Evolutionary conservation across 1,284 basidiomycete genomes (phyloP).

Genomic region (Peniophora sp.): DNA sequence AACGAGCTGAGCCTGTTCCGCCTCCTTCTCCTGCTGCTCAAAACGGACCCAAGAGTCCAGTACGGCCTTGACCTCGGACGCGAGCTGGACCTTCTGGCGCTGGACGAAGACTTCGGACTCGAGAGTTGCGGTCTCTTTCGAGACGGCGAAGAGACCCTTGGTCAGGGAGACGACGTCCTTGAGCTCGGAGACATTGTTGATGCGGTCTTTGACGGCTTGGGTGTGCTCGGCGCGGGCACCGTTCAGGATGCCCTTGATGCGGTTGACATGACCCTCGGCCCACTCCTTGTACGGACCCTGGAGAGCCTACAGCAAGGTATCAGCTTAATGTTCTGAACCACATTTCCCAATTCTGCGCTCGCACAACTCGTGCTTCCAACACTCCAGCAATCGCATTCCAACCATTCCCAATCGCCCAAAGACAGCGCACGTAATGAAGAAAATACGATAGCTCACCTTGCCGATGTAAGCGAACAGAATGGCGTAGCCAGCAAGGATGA

Average conservation of each 20-base stretch:
- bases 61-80: conserved; percentile 88
- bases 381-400: not conserved
- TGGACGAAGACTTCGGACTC: conserved; percentile 91
- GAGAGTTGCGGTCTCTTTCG: conserved; percentile 93
- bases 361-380: not conserved
- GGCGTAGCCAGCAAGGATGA: conserved; percentile 77
- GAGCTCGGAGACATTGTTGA: conserved; percentile 84
- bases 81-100: conserved; percentile 82
- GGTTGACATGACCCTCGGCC: conserved; percentile 83
- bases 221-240: conserved; percentile 86
- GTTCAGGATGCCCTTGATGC: conserved; percentile 80
- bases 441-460: conserved; percentile 43
- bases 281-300: conserved; percentile 89
- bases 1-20: conserved; percentile 88
- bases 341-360: too few species aligned
- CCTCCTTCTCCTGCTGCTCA: conserved; percentile 96
- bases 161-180: conserved; percentile 90
- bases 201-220: conserved; percentile 88
- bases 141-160: conserved; percentile 83
- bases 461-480: conserved; percentile 86
- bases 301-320: conserved; percentile 17
- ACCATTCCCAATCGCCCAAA: not conserved
- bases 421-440: not conserved
- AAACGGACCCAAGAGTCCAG: conserved; percentile 98
- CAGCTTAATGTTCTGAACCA: not conserved